Base-by-base conservation (phyloP, 495 filamentous ascomycete species). In the Talaromyces stipitatus region DNA sequence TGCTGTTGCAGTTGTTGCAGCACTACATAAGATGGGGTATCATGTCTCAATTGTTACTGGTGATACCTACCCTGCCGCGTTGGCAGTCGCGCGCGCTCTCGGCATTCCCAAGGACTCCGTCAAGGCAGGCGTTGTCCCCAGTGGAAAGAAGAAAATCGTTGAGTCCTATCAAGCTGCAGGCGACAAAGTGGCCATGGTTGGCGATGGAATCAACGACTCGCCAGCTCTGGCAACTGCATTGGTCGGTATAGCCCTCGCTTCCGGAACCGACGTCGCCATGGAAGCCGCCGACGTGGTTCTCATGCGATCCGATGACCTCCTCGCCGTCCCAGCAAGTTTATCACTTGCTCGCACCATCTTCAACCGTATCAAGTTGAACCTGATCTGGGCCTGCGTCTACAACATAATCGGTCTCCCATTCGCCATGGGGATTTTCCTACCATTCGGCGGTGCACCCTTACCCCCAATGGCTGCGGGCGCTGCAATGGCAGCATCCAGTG, bases 171-270 rank as follows among this genome's bases (percentile, higher is more conserved):
- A 97, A 71, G 76, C 74, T 0, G 60, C 69, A 2, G 90, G 91
- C 58, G 80, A 87, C 45, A 76, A 85, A 52, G 89, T 99, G 22
- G 94, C 90, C 61, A 97, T 99, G 94, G 94, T 97, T 22, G 94
- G 94, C 53, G 94, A 99, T 66, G 94, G 94, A 33, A 97, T 99
- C 79, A 99, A 99, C 69, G 94, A 99, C 76, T 97, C 92, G 0
- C 94, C 94, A 1, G 94, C 94, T 1, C 81, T 99, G 2, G 94
- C 92, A 14, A 96, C 91, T 2, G 91, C 94, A 27, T 82, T 91
- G 58, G 85, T 97, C 43, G 94, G 94, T 57, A 96, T 99, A 63
- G 91, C 92, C 16, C 87, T 99, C 66, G 81, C 88, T 16, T 89
- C 85, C 0, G 94, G 94, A 55, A 97, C 94, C 0, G 94, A 99